phyloP scores from a whole-genome alignment of 352 stramenopile species.

The Phytophthora boehmeriae region DNA sequence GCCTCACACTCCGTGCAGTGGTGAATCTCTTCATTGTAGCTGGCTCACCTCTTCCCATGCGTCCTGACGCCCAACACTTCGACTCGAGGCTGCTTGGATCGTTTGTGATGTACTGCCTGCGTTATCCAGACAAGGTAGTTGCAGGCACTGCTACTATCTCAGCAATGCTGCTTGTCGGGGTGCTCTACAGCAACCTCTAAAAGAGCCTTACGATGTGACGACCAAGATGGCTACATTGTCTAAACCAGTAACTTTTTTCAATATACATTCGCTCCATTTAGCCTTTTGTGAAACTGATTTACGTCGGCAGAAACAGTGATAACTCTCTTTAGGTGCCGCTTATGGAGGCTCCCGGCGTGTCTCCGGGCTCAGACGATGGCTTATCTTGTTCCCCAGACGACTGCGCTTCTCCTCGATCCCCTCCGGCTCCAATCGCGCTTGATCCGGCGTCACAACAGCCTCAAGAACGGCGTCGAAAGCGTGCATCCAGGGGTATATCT shows the following conservation, averaged over 20 bases:
- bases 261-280: conserved; percentile 11
- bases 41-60: conserved; percentile 52
- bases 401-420: conserved; percentile 5
- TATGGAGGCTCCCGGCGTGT: conserved; percentile 28
- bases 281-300: conserved; percentile 32
- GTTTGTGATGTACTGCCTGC: conserved; percentile 56
- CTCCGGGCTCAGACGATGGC: background rate
- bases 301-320: background rate
- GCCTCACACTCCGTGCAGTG: conserved; percentile 77
- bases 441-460: conserved; percentile 29
- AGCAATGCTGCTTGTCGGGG: conserved; percentile 45
- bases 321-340: conserved; percentile 1
- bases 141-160: conserved; percentile 48
- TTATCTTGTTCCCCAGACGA: conserved; percentile 20
- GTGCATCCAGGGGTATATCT: conserved; percentile 1
- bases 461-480: conserved; percentile 25
- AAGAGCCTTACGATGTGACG: background rate
- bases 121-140: conserved; percentile 56
- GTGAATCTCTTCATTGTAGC: conserved; percentile 52
- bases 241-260: background rate
- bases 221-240: conserved; percentile 8
- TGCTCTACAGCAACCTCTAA: conserved; percentile 52
- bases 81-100: conserved; percentile 55
- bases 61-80: conserved; percentile 59
- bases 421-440: conserved; percentile 12